Base-by-base conservation (phyloP, 176 grass and related monocot genomes). In the Zea mays region DNA sequence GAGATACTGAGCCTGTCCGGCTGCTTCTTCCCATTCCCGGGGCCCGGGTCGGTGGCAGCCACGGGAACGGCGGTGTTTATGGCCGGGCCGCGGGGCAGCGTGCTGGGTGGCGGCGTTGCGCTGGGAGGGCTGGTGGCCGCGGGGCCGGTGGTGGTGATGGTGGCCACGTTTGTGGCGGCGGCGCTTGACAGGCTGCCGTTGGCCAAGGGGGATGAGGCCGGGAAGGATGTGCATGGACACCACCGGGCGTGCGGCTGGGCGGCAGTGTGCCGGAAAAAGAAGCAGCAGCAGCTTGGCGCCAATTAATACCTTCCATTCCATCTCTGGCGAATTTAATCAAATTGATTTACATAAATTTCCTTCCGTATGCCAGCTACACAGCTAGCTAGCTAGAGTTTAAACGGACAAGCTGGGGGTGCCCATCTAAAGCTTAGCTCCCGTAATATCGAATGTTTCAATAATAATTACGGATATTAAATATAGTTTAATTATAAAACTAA, bases 91-190 rank as follows among this genome's bases (percentile, higher is more conserved):
- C 76, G 72, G 3, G 88, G 88, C 7, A 54, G 66, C 37, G 84
- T 86, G 35, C 62, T 86, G 49, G 88, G 88, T 35, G 81, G 89
- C 59, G 51, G 35, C 60, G 85, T 87, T 4, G 76, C 66, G 20
- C 47, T 7, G 13, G 85, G 89, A 66, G 85, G 77, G 9, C 62
- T 91, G 13, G 65, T 88, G 10, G 89, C 89, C n/a, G 85, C 82
- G 16, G 85, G 89, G 12, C 85, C 85, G 14, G 89, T 91, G 68
- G 82, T 88, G 55, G 82, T 91, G 5, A 69, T 85, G 67, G 54
- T 85, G 35, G 85, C 89, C 55, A 85, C 85, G 47, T 91, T 91
- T 51, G 56, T 78, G 14, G 81, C 85, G 8, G 85, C 82, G 5
- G 78, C 82, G 33, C 82, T 88, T 20, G 85, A 91, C 56, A 71